phyloP scores from a whole-genome alignment of 2,329 filamentous ascomycete species.

The Nothophaeocryptopus gaeumannii region DNA sequence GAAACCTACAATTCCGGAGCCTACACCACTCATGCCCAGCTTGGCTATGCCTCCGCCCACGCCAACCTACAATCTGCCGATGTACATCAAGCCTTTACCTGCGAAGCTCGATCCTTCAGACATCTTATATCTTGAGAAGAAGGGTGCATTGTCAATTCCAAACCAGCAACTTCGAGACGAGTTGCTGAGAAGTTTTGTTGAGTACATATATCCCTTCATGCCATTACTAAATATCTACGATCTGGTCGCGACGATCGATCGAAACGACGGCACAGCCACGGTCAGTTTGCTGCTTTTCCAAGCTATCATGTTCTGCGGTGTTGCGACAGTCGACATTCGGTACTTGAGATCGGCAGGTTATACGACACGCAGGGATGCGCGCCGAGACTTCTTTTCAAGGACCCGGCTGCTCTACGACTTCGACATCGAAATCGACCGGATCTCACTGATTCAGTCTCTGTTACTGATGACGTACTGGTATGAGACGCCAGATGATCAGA shows the following conservation, averaged over 20 bases:
- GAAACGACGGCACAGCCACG: slow-evolving; percentile 65
- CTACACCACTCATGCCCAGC: slow-evolving; percentile 24
- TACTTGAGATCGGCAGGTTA: slow-evolving; percentile 76
- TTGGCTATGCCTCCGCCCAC: slow-evolving; percentile 26
- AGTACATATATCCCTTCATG: slow-evolving; percentile 94
- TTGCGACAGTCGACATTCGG: slow-evolving; percentile 81
- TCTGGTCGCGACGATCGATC: slow-evolving; percentile 59
- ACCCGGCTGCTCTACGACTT: slow-evolving; percentile 89
- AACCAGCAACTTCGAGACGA: slow-evolving; percentile 69
- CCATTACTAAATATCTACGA: slow-evolving; percentile 71
- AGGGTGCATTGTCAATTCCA: slow-evolving; percentile 80
- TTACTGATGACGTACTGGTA: slow-evolving; percentile 97
- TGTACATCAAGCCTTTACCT: slow-evolving; percentile 78
- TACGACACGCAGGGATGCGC: slow-evolving; percentile 70
- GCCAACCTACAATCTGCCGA: slow-evolving; percentile 48
- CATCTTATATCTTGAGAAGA: slow-evolving; percentile 75
- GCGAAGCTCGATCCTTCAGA: slow-evolving; percentile 75
- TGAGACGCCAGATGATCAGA: slow-evolving; percentile 92
- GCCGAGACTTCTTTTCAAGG: slow-evolving; percentile 85
- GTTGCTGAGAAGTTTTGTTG: slow-evolving; percentile 75
- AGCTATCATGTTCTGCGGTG: slow-evolving; percentile 89
- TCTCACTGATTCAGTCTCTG: slow-evolving; percentile 82
- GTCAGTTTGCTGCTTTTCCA: slow-evolving; percentile 87
- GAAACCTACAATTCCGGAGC: slow-evolving; percentile 26
- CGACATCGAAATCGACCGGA: slow-evolving; percentile 87